phyloP scores from a whole-genome alignment of 139 green algal species.

The Chlorella sp. region DNA sequence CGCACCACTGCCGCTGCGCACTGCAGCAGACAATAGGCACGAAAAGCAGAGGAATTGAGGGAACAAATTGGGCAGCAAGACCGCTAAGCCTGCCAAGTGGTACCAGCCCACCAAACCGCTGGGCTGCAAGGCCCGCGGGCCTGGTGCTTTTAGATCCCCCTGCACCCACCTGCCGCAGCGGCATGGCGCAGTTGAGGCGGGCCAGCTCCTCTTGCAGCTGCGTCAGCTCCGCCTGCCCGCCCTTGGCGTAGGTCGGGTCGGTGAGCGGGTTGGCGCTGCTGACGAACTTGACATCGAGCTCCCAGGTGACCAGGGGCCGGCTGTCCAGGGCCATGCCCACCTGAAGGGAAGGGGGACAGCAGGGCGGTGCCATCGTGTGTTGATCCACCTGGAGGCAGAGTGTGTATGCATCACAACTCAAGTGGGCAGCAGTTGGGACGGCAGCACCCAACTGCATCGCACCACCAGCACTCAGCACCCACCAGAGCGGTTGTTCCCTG shows the following conservation, averaged over 20 bases:
- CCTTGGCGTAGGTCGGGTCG: not conserved
- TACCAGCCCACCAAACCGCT: not conserved
- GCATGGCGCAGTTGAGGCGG: constrained; percentile 1
- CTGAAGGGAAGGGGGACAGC: not conserved
- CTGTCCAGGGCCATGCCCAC: not conserved
- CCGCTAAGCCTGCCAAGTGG: not conserved
- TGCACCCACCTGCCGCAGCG: constrained; percentile 10
- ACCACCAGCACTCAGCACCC: too few species aligned
- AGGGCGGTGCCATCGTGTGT: too few species aligned
- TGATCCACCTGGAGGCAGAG: too few species aligned
- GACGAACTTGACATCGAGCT: not conserved
- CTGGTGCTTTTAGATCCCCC: not conserved
- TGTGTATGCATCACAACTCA: too few species aligned
- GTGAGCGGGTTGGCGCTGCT: not conserved
- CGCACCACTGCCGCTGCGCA: constrained; percentile 1
- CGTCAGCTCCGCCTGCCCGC: constrained; percentile 5
- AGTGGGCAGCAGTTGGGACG: not conserved
- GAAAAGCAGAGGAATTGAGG: not conserved
- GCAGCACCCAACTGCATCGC: too few species aligned
- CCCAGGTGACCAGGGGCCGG: not conserved
- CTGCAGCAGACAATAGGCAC: not conserved
- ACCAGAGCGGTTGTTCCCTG: too few species aligned
- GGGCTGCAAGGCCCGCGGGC: too few species aligned
- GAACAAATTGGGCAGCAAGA: not conserved
- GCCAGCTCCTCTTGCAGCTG: not conserved